Percentiles rank a stretch among this genome's conserved stretches.
These are phyloP conservation scores for Aspergillus sp. DNA, from an alignment of 2,329 filamentous ascomycete species.

Conservation along the genomic window DNA sequence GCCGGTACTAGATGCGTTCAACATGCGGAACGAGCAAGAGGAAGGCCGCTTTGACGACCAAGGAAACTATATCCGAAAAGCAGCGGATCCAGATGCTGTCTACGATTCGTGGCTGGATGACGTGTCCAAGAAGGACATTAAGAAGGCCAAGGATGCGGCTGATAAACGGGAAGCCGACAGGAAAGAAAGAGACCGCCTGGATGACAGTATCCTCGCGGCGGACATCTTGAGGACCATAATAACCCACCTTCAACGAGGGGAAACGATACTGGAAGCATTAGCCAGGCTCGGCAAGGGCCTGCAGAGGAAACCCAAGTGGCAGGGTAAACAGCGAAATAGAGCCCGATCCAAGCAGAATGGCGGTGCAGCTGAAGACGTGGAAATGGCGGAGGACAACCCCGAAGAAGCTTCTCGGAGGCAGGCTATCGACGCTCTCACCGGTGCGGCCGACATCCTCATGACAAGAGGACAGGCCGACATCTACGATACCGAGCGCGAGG, in stretches of 20 bases:
- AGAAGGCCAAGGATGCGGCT: constrained; percentile 73
- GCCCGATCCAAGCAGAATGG: constrained; percentile 40
- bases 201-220: constrained; percentile 64
- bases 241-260: constrained; percentile 61
- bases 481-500: constrained; percentile 79
- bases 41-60: constrained; percentile 85
- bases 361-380: constrained; percentile 47
- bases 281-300: constrained; percentile 65
- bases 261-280: constrained; percentile 81
- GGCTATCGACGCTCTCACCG: constrained; percentile 73
- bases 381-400: constrained; percentile 61
- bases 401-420: constrained; percentile 61
- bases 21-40: constrained; percentile 80
- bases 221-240: constrained; percentile 70
- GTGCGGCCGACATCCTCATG: constrained; percentile 78
- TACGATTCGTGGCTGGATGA: constrained; percentile 93
- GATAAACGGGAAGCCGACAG: constrained; percentile 73
- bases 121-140: constrained; percentile 88
- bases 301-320: constrained; percentile 51
- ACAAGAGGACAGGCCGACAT: constrained; percentile 78
- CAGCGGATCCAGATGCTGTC: constrained; percentile 74
- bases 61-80: constrained; percentile 87
- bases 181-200: constrained; percentile 58
- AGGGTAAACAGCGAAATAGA: constrained; percentile 48
- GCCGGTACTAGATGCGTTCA: constrained; percentile 91